phyloP scores from a whole-genome alignment of 78 protist genomes.

The Polysphondylium violaceum region DNA sequence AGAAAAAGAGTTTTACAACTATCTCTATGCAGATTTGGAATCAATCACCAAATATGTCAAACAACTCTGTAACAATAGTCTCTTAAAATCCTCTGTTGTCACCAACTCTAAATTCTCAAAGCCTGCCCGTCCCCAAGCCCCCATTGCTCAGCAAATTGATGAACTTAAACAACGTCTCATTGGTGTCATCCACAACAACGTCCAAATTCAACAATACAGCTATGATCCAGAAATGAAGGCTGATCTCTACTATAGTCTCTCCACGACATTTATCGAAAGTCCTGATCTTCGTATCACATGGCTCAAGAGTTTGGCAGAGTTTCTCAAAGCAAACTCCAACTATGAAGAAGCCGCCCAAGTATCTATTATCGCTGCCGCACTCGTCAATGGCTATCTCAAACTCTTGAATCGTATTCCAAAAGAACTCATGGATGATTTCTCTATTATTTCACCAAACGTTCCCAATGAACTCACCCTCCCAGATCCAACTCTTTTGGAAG shows the following conservation, averaged over 20 bases:
- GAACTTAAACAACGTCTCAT: slow-evolving; percentile 45
- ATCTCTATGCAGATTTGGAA: slow-evolving; percentile 26
- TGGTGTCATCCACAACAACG: slow-evolving; percentile 60
- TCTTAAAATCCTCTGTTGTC: not conserved
- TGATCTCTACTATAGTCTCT: slow-evolving; percentile 60
- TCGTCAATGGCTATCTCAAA: slow-evolving; percentile 59
- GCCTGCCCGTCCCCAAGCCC: not conserved
- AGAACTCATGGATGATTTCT: slow-evolving; percentile 16
- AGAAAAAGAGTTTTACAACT: slow-evolving; percentile 2
- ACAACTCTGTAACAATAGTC: slow-evolving; percentile 1
- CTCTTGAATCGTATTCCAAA: slow-evolving; percentile 46
- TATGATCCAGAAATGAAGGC: slow-evolving; percentile 83
- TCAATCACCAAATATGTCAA: slow-evolving; percentile 26
- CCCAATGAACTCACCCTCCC: slow-evolving; percentile 15
- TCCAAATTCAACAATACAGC: slow-evolving; percentile 54
- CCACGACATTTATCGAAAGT: slow-evolving; percentile 58
- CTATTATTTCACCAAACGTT: slow-evolving; percentile 36
- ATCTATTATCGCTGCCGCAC: slow-evolving; percentile 63
- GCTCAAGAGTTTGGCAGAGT: slow-evolving; percentile 66
- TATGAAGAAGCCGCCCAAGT: slow-evolving; percentile 75
- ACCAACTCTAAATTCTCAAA: not conserved
- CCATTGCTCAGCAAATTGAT: slow-evolving; percentile 60
- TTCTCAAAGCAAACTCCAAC: slow-evolving; percentile 21
- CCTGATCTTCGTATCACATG: slow-evolving; percentile 85
- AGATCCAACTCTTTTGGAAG: slow-evolving; percentile 32